Evolutionary conservation across 192 early-diverging fungal genomes (phyloP).

Genomic region (Obelidium mucronatum): DNA sequence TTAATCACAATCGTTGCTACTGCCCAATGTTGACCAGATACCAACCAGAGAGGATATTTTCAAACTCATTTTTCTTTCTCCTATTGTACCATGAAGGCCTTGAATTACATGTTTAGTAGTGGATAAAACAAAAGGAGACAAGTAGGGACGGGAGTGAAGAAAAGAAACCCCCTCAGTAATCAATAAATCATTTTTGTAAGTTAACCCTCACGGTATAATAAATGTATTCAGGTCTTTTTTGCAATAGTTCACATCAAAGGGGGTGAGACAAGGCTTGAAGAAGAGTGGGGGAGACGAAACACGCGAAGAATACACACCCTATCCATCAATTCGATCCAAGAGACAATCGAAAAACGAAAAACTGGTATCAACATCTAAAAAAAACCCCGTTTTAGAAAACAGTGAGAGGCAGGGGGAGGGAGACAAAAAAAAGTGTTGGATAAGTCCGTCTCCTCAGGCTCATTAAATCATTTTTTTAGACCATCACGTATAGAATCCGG

Average conservation of each 20-base stretch:
- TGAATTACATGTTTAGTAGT: too few species aligned
- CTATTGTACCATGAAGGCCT: too few species aligned
- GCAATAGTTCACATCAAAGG: neutral
- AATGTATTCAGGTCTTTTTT: neutral
- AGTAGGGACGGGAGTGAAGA: neutral
- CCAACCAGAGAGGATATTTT: neutral
- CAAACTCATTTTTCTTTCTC: too few species aligned
- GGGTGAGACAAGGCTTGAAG: too few species aligned
- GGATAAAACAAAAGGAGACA: neutral
- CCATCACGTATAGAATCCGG: neutral
- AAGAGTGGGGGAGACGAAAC: too few species aligned
- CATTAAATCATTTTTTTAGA: constrained; percentile 32
- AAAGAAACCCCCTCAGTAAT: constrained; percentile 2
- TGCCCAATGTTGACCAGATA: neutral
- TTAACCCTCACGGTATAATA: constrained; percentile 2
- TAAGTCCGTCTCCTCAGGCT: constrained; percentile 21
- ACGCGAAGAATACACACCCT: too few species aligned
- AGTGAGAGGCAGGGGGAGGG: too few species aligned
- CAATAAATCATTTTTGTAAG: constrained; percentile 1
- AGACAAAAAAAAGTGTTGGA: neutral
- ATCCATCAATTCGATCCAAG: too few species aligned
- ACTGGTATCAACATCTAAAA: too few species aligned
- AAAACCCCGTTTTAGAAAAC: too few species aligned
- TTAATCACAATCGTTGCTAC: neutral
- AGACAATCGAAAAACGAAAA: too few species aligned